phyloP scores from a whole-genome alignment of 2,329 filamentous ascomycete species.

The Aureobasidium sp. region DNA sequence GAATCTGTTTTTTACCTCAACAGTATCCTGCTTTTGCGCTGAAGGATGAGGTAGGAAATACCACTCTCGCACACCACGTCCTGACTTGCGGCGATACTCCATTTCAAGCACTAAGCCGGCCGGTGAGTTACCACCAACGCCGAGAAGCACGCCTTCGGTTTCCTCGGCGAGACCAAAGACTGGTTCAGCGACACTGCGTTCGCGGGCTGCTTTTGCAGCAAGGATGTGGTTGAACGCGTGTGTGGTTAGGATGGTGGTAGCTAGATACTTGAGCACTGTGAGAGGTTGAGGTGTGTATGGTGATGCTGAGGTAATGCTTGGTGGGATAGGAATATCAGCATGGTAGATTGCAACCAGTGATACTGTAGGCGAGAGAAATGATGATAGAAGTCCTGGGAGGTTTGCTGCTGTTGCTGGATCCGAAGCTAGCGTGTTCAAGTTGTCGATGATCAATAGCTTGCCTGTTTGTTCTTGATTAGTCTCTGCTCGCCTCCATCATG shows the following conservation, averaged over 20 bases:
- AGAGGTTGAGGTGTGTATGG: slow-evolving; percentile 60
- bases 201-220: slow-evolving; percentile 62
- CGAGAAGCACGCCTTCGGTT: slow-evolving; percentile 68
- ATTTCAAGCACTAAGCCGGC: slow-evolving; percentile 67
- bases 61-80: slow-evolving; percentile 65
- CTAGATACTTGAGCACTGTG: slow-evolving; percentile 68
- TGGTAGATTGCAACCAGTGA: slow-evolving; percentile 79
- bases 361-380: slow-evolving; percentile 55
- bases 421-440: slow-evolving; percentile 58
- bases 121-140: slow-evolving; percentile 46
- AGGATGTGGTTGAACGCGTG: slow-evolving; percentile 68
- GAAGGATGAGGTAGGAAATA: slow-evolving; percentile 43
- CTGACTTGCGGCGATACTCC: slow-evolving; percentile 78
- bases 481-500: neutral
- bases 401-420: slow-evolving; percentile 47
- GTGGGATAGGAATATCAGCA: slow-evolving; percentile 59
- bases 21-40: slow-evolving; percentile 12
- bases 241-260: slow-evolving; percentile 74
- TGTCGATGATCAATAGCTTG: slow-evolving; percentile 70
- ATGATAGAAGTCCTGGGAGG: slow-evolving; percentile 61
- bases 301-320: slow-evolving; percentile 20
- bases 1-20: neutral
- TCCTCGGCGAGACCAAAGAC: slow-evolving; percentile 71
- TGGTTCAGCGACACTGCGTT: slow-evolving; percentile 67
- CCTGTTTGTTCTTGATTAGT: slow-evolving; percentile 45